Evolutionary conservation across 768 basidiomycete genomes (phyloP), one percentile per base, ranked within the genome.

Genomic region (Termitomyces sp.): DNA sequence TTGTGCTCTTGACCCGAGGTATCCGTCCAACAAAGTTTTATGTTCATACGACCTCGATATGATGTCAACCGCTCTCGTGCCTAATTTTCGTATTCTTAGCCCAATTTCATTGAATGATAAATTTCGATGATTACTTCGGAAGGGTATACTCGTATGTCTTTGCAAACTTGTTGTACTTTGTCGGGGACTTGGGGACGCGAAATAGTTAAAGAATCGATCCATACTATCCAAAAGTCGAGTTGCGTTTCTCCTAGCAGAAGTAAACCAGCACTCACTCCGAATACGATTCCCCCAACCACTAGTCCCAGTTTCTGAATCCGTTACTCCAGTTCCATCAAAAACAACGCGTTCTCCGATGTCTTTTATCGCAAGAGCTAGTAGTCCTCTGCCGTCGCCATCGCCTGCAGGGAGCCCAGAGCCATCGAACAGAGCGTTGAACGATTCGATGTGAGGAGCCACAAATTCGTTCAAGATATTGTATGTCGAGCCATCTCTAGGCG

Each of bases 391-490:
- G 54, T 91, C 83, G 14, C 85, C 85, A 62, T 87, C 85, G 10
- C 87, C 86, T 44, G 77, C 66, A 55, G 86, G 83, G 53, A 90
- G 68, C n/a, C 88, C 88, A 51, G 88, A 86, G 68, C 96, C 93
- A 65, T 98, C 95, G 68, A 98, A 95, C 26, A 99, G 80, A 15
- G 93, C 87, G 70, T 98, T 96, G 79, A 99, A 98, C 38, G 91
- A 93, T 69, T 98, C 90, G 58, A 98, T 83, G 68, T 98, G 95
- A 6, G 97, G 96, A 22, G 83, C 75, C 52, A 98, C 93, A 64
- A 98, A 91, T 71, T 96, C 91, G 62, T 97, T 92, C 57, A 98
- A 77, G 51, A 90, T 89, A 19, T 84, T 83, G 60, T 90, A 83
- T 12, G 85, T 83, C 22, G 88, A 80, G 21, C 81, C 82, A 41